A percentile compares a stretch with the other conserved stretches of the same genome.
Evolutionary conservation across 2,329 filamentous ascomycete species (phyloP).

Genomic region (Stachybotrys elegans): DNA sequence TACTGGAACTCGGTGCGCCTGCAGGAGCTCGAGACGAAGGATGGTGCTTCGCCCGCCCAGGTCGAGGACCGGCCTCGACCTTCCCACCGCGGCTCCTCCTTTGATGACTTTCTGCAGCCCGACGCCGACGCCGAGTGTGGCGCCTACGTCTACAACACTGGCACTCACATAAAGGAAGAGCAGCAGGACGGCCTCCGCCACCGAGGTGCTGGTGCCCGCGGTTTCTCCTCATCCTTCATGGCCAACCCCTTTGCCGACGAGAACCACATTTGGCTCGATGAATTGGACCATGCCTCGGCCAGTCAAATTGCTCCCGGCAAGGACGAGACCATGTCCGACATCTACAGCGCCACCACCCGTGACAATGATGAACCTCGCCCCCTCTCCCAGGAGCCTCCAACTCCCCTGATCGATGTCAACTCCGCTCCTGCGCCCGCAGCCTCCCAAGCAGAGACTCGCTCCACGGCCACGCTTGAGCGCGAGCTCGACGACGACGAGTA

Average conservation of each 20-base stretch:
- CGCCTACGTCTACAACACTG: slow-evolving; percentile 53
- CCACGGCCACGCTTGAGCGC: slow-evolving; percentile 29
- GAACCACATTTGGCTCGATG: slow-evolving; percentile 45
- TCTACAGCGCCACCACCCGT: slow-evolving; percentile 53
- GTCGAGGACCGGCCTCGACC: slow-evolving; percentile 8
- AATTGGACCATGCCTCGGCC: slow-evolving; percentile 32
- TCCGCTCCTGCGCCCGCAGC: slow-evolving; percentile 10
- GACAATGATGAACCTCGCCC: slow-evolving; percentile 20
- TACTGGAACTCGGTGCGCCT: slow-evolving; percentile 59
- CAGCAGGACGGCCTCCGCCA: slow-evolving; percentile 44
- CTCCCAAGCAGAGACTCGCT: slow-evolving; percentile 8
- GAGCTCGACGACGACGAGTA: slow-evolving; percentile 38
- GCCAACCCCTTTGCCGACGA: slow-evolving; percentile 58
- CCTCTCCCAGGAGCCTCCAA: slow-evolving; percentile 17
- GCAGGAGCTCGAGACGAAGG: slow-evolving; percentile 35
- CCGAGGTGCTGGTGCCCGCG: slow-evolving; percentile 39
- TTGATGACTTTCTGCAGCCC: slow-evolving; percentile 54
- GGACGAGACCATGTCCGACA: slow-evolving; percentile 46
- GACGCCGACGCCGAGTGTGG: slow-evolving; percentile 49
- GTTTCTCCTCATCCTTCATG: slow-evolving; percentile 40
- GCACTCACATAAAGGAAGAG: slow-evolving; percentile 36
- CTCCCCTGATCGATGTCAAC: slow-evolving; percentile 28
- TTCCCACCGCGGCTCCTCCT: slow-evolving; percentile 34
- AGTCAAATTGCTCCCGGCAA: slow-evolving; percentile 37
- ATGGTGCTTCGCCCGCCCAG: slow-evolving; percentile 12